A percentile compares a stretch with the other conserved stretches of the same genome.
Conservation (phyloP, 2,329 filamentous ascomycete species). For the Cercospora beticola region DNA sequence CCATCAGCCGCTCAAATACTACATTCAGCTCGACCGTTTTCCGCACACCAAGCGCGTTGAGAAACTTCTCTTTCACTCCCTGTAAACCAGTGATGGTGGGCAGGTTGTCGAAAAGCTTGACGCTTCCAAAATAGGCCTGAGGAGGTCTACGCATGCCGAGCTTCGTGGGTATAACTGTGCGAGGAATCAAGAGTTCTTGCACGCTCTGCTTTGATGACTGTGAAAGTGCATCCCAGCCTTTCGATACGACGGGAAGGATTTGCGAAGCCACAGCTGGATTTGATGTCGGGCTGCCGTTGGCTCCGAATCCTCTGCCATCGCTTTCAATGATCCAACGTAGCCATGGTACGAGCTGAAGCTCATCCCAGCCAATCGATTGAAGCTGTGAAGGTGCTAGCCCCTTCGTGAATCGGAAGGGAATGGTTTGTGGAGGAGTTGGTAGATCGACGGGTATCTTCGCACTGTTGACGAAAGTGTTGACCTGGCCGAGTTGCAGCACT, state of each 20-base stretch:
- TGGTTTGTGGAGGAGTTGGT: slow-evolving; percentile 75
- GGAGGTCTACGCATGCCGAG: slow-evolving; percentile 80
- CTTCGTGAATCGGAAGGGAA: slow-evolving; percentile 81
- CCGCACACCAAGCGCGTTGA: slow-evolving; percentile 78
- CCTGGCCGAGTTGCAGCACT: slow-evolving; percentile 73
- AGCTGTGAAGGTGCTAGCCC: slow-evolving; percentile 66
- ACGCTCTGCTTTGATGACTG: slow-evolving; percentile 65
- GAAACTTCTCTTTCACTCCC: slow-evolving; percentile 85
- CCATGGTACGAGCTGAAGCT: slow-evolving; percentile 84
- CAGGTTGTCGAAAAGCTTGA: slow-evolving; percentile 91
- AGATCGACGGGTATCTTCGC: slow-evolving; percentile 77
- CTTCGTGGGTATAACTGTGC: slow-evolving; percentile 84
- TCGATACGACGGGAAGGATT: slow-evolving; percentile 77
- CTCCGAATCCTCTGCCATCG: slow-evolving; percentile 57
- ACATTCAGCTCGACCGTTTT: slow-evolving; percentile 94
- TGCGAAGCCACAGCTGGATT: slow-evolving; percentile 73
- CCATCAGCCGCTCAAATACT: slow-evolving; percentile 83
- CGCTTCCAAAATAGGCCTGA: slow-evolving; percentile 89
- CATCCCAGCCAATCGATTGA: slow-evolving; percentile 79
- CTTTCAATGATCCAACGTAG: slow-evolving; percentile 74
- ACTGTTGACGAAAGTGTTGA: slow-evolving; percentile 73
- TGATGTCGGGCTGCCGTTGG: slow-evolving; percentile 68
- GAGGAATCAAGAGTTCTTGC: slow-evolving; percentile 61
- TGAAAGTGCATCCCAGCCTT: slow-evolving; percentile 82
- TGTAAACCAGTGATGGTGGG: slow-evolving; percentile 75